These are phyloP conservation scores for Phytophthora tubulina DNA, from an alignment of 352 stramenopile genomes.

Conservation along the genomic window DNA sequence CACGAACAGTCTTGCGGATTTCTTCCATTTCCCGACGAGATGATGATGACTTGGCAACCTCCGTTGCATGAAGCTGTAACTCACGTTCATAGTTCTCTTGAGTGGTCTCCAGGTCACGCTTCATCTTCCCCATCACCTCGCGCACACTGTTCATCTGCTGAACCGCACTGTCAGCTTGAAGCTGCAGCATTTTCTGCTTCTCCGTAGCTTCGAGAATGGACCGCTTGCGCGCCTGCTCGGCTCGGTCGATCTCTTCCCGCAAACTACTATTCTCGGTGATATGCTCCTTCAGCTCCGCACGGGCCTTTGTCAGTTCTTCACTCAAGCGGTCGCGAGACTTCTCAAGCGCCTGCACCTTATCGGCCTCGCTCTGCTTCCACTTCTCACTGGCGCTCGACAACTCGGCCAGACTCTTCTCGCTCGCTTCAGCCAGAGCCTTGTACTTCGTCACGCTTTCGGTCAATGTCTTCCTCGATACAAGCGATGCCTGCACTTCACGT, in stretches of 20 bases:
- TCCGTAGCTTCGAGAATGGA: conserved; percentile 55
- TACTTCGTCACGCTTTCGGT: conserved; percentile 74
- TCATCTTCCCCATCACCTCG: conserved; percentile 57
- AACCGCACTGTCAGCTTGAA: conserved; percentile 51
- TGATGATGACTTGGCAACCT: conserved; percentile 65
- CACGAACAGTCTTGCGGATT: conserved; percentile 48
- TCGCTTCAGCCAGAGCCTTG: conserved; percentile 80
- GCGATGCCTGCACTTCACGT: conserved; percentile 62
- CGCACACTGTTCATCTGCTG: conserved; percentile 59
- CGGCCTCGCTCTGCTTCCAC: conserved; percentile 65
- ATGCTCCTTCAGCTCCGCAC: conserved; percentile 66
- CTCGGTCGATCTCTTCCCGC: conserved; percentile 70
- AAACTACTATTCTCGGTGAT: conserved; percentile 67
- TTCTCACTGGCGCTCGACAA: conserved; percentile 70
- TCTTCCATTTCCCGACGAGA: conserved; percentile 67
- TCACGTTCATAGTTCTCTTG: conserved; percentile 89
- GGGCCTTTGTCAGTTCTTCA: conserved; percentile 57
- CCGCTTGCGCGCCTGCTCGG: conserved; percentile 49
- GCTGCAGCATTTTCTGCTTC: conserved; percentile 56
- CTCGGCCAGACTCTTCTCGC: conserved; percentile 73
- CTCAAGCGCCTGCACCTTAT: conserved; percentile 57
- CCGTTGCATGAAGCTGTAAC: conserved; percentile 76
- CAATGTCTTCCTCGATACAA: conserved; percentile 69
- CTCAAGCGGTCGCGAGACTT: conserved; percentile 51
- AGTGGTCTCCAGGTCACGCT: conserved; percentile 54